These are phyloP conservation scores for Blastocystis sp. DNA, from an alignment of 352 stramenopile species.

Conservation along the genomic window DNA sequence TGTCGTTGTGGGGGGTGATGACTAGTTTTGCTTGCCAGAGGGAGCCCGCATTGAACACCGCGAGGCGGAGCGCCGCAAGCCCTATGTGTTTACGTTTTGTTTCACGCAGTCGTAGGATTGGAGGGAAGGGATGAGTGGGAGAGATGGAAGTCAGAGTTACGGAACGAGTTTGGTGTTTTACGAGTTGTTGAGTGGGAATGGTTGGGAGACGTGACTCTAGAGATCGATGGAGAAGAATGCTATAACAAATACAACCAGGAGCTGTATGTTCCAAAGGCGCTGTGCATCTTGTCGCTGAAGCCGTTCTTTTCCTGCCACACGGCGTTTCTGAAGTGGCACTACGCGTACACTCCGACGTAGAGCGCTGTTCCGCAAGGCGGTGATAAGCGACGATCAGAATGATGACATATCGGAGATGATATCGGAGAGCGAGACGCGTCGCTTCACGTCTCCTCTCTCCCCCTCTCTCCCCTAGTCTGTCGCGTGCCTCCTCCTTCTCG, in stretches of 20 bases:
- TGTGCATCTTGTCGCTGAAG: slow-evolving; percentile 46
- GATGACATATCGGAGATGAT: not conserved
- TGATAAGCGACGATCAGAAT: not conserved
- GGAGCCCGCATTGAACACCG: slow-evolving; percentile 29
- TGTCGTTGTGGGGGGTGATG: not conserved
- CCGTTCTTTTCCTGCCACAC: slow-evolving; percentile 48
- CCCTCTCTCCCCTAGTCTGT: not conserved
- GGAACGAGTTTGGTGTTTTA: slow-evolving; percentile 47
- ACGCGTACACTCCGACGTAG: not conserved
- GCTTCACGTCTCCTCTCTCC: not conserved
- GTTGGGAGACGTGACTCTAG: not conserved
- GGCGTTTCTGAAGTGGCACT: not conserved
- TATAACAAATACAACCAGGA: slow-evolving; percentile 55
- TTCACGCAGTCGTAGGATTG: slow-evolving; percentile 35
- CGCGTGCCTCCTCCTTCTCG: not conserved
- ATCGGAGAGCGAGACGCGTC: not conserved
- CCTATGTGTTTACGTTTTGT: slow-evolving; percentile 51
- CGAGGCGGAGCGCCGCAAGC: slow-evolving; percentile 10
- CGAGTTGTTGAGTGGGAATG: not conserved
- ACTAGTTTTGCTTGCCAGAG: slow-evolving; percentile 43
- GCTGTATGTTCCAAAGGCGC: slow-evolving; percentile 43
- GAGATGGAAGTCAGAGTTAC: slow-evolving; percentile 38
- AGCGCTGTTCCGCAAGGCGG: slow-evolving; percentile 11
- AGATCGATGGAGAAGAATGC: slow-evolving; percentile 34
- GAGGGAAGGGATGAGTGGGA: not conserved